Evolutionary conservation across 441 rosid genomes (phyloP).

Genomic region (Rhodomyrtus psidioides): DNA sequence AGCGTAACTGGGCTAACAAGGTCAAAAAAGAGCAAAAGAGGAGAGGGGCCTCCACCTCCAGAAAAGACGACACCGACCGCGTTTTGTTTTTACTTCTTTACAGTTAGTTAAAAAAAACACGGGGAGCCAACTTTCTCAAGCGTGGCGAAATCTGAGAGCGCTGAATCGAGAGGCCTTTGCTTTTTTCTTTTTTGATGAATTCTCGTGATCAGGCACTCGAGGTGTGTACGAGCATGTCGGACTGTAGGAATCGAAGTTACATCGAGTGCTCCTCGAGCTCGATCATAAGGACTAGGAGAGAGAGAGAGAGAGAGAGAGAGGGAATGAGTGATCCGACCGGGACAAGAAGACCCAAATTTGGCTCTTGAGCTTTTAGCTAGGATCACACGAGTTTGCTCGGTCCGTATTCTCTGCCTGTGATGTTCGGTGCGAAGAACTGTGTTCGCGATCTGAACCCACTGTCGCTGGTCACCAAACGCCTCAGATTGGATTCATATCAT

Average conservation of each 20-base stretch:
- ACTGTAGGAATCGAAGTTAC: neutral
- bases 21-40: neutral
- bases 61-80: slow-evolving; percentile 33
- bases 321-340: neutral
- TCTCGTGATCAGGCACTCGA: neutral
- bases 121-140: neutral
- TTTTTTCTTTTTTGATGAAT: neutral
- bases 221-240: neutral
- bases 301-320: no score
- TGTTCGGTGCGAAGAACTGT: neutral
- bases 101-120: neutral
- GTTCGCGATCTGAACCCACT: neutral
- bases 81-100: slow-evolving; percentile 10
- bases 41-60: no score
- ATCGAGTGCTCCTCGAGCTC: neutral
- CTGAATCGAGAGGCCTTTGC: neutral
- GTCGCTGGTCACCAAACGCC: neutral
- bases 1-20: neutral
- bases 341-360: no score
- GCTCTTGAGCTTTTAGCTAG: no score
- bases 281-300: neutral
- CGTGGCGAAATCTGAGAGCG: neutral
- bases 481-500: neutral
- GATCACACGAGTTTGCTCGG: neutral
- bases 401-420: neutral